Base-by-base conservation (phyloP, 805 yeast species). In the Kodamaea hsintzibuensis region DNA sequence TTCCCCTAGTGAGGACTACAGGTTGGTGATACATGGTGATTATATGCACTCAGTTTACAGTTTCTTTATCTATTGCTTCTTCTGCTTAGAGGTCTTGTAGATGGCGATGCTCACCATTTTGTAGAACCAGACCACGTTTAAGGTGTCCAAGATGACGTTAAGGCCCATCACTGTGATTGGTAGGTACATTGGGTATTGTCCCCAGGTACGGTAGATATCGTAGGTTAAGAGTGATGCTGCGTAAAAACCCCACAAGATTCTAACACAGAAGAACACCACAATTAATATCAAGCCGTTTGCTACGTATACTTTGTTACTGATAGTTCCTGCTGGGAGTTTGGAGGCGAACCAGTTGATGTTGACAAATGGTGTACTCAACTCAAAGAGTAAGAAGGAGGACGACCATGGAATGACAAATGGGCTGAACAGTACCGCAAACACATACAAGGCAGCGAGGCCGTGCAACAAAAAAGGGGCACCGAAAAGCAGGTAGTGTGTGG, bases 301-400 rank as follows among this genome's bases (percentile, higher is more conserved):
- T 13, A 82, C 65, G 50, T 84, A 81, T 9, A 82, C 52, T 57
- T 64, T 76, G 19, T 76, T 76, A 42, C 88, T 84, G 50, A 90
- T 77, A 2, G 83, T 69, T 2, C 88, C 89, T 1, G 78, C 78
- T 1, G 96, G 95, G 14, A 91, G 75, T 62, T 89, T 86, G 33
- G 88, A 80, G 35, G 91, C 85, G 69, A 87, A 92, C 97, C 98
- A 95, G 69, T 95, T 90, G 66, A 89, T 68, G 70, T 95, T 96
- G 57, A 95, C 97, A 71, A 95, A 95, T 7, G 98, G 98, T 1
- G 98, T 89, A 47, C 96, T 87, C 42, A 89, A 79, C 72, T 95
- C 99, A 70, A 88, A 95, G 49, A 89, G 67, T 62, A 95, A 77
- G 67, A 92, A 95, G 17, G 86, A 83, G 1, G 96, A 93, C 25